Conservation (phyloP, 1,284 basidiomycete species). For the Tetrapyrgos nigripes region DNA sequence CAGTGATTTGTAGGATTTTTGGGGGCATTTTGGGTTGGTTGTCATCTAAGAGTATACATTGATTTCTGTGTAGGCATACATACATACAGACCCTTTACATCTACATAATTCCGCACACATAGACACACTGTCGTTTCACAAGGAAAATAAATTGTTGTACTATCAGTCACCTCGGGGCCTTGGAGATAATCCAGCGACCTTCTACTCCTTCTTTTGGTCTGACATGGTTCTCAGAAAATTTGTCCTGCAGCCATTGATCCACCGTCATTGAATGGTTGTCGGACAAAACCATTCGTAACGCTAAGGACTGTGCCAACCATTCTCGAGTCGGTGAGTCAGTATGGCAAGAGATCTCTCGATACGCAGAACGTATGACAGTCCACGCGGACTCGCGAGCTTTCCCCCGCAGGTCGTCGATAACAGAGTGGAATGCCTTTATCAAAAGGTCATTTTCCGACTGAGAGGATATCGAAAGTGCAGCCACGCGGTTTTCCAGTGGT, state of each 20-base stretch:
- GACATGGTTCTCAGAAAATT: slow-evolving; percentile 50
- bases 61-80: slow-evolving; percentile 4
- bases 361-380: slow-evolving; percentile 65
- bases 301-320: slow-evolving; percentile 62
- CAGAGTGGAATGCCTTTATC: slow-evolving; percentile 46
- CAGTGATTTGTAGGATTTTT: slow-evolving; percentile 11
- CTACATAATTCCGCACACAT: background rate
- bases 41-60: background rate
- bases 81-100: background rate
- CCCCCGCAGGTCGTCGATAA: slow-evolving; percentile 53
- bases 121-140: background rate
- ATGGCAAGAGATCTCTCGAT: slow-evolving; percentile 63
- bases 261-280: slow-evolving; percentile 30
- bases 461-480: background rate
- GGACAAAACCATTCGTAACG: slow-evolving; percentile 30
- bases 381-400: slow-evolving; percentile 62
- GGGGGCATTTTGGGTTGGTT: background rate
- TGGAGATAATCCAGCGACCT: slow-evolving; percentile 55
- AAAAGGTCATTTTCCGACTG: slow-evolving; percentile 35
- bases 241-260: slow-evolving; percentile 59
- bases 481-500: background rate
- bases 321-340: slow-evolving; percentile 42
- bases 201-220: slow-evolving; percentile 57
- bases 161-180: background rate
- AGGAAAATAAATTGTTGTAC: background rate